Percentiles rank a stretch among this genome's conserved stretches.
Evolutionary conservation across 2,329 filamentous ascomycete genomes (phyloP).

Genomic region (Monosporascus sp.): DNA sequence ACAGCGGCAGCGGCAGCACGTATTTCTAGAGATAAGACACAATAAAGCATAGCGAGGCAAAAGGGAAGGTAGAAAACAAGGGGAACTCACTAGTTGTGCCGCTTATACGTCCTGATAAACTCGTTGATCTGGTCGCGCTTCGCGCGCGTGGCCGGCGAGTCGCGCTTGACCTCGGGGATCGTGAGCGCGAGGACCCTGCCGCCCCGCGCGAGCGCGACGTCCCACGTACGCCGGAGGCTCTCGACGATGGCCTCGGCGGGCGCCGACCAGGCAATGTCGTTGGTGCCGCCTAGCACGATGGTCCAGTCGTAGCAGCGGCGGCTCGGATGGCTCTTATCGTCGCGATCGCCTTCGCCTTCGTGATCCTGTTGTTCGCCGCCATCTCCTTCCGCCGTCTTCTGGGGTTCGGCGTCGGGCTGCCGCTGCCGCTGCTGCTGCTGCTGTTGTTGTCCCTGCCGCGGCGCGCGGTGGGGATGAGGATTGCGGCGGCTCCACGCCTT

Average conservation of each 20-base stretch:
- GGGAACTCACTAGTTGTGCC: conserved; percentile 45
- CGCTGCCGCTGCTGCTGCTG: not conserved
- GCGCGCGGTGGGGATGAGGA: not conserved
- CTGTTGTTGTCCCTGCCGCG: not conserved
- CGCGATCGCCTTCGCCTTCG: not conserved
- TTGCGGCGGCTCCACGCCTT: conserved; percentile 14
- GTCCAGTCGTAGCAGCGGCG: conserved; percentile 50
- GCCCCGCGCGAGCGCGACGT: conserved; percentile 40
- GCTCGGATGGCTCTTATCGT: not conserved
- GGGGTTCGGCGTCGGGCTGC: not conserved
- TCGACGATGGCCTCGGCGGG: conserved; percentile 38
- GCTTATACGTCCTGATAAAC: conserved; percentile 43
- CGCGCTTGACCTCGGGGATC: conserved; percentile 45
- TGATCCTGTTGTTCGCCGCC: not conserved
- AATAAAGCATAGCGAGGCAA: not conserved
- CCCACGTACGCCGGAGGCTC: conserved; percentile 45
- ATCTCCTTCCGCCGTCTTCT: not conserved
- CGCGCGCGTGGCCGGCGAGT: conserved; percentile 22
- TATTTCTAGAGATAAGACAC: not conserved
- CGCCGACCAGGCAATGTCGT: conserved; percentile 46
- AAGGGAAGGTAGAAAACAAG: not conserved
- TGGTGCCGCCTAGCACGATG: conserved; percentile 59
- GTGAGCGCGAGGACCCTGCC: conserved; percentile 58
- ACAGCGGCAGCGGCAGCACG: not conserved
- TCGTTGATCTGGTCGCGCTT: conserved; percentile 44